Base-by-base conservation (phyloP, 495 filamentous ascomycete genomes). In the Trichoderma orchidacearum region DNA sequence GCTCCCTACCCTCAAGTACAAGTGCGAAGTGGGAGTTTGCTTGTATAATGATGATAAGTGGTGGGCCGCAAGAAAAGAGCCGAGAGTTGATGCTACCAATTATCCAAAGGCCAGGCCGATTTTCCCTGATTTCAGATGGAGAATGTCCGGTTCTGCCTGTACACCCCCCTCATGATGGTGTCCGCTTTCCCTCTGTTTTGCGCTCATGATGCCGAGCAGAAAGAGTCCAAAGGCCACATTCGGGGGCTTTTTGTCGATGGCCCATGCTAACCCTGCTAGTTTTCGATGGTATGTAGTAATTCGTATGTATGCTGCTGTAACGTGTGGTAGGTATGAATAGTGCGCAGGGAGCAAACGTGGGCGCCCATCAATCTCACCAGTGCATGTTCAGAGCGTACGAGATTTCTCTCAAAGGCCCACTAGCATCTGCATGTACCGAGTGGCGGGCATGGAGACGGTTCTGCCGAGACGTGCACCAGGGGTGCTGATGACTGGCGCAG, bases 401-500 rank as follows among this genome's bases (percentile, higher is more conserved):
- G 41, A 48, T 48, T 48, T 27, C 41, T n/a, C 41, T 48, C 18
- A 27, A 48, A 17, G 41, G 21, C 41, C 41, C 41, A 48, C 41
- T 48, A 48, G 41, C 41, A 18, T 48, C 27, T 27, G 41, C 41
- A 48, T 48, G 9, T 48, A 48, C 41, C 41, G 41, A 48, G 41
- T 48, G 41, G 41, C 27, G 8, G 41, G 41, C 41, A 23, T 48
- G 41, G 41, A 48, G 41, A 48, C 41, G 41, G 21, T 48, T 48
- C 41, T 48, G 41, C 41, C 41, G 41, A 48, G 41, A 48, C 41
- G 41, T 48, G 18, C 41, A 48, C 41, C 41, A 48, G 41, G 41
- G 41, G 41, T 15, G 41, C 41, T 48, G 41, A 48, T 48, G 41
- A 48, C 41, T 27, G 41, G 41, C 41, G 41, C 41, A 48, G 41